Percentiles rank a stretch among this genome's conserved stretches.
These are phyloP conservation scores for Daucus carota DNA, from an alignment of 129 eudicot species.

Conservation along the genomic window DH1_v3.0 NC_030383.2:42475501-42476000, in stretches of 20 bases:
- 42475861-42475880: constrained; percentile 36
- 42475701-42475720: constrained; percentile 19
- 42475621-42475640: constrained; percentile 32
- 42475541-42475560: constrained; percentile 39
- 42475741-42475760: constrained; percentile 24
- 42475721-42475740: constrained; percentile 35
- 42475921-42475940: constrained; percentile 38
- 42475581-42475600: constrained; percentile 39
- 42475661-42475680: constrained; percentile 21
- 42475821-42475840: neutral
- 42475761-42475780: neutral
- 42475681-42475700: constrained; percentile 14
- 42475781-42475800: neutral
- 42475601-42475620: constrained; percentile 32
- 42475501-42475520: constrained; percentile 28
- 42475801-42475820: neutral
- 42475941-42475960: constrained; percentile 44
- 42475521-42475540: constrained; percentile 37
- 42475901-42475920: constrained; percentile 31
- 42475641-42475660: constrained; percentile 23
- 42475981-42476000: neutral
- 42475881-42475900: constrained; percentile 32
- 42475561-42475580: constrained; percentile 31
- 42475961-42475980: neutral
- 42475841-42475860: neutral